These are phyloP conservation scores for Aspergillus sparsus DNA, from an alignment of 495 filamentous ascomycete species.

Conservation along the genomic window DNA sequence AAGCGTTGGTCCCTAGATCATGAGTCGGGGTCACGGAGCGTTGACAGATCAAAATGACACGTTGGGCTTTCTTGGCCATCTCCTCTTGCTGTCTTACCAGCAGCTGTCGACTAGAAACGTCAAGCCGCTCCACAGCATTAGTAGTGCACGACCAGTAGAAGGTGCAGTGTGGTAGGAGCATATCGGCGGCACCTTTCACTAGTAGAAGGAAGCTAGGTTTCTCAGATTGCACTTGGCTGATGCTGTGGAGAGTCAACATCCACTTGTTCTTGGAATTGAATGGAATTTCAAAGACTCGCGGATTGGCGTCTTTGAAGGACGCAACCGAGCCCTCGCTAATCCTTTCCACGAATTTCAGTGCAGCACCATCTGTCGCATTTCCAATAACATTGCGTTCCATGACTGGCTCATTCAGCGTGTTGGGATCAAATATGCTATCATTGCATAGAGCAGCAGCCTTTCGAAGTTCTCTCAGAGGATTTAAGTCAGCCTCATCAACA, in stretches of 20 bases:
- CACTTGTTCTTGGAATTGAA: constrained; percentile 83
- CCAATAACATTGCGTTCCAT: constrained; percentile 62
- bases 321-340: constrained; percentile 37
- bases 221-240: constrained; percentile 8
- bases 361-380: constrained; percentile 71
- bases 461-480: constrained; percentile 23
- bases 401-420: constrained; percentile 53
- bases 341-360: constrained; percentile 65
- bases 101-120: constrained; percentile 31
- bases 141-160: constrained; percentile 43
- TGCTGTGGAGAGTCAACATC: constrained; percentile 41
- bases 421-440: constrained; percentile 65
- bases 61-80: constrained; percentile 49
- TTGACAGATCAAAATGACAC: constrained; percentile 53
- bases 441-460: constrained; percentile 59
- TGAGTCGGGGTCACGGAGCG: constrained; percentile 28
- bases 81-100: constrained; percentile 43
- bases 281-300: constrained; percentile 39
- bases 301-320: constrained; percentile 56
- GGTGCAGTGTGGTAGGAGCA: constrained; percentile 46
- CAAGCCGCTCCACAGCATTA: constrained; percentile 36
- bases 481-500: background rate
- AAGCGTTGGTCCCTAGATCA: constrained; percentile 37
- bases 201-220: constrained; percentile 29
- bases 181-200: constrained; percentile 56